Percentiles rank a stretch among this genome's conserved stretches.
Evolutionary conservation across 2,329 filamentous ascomycete genomes (phyloP).

Genomic region (Aspergillus sp.): DNA sequence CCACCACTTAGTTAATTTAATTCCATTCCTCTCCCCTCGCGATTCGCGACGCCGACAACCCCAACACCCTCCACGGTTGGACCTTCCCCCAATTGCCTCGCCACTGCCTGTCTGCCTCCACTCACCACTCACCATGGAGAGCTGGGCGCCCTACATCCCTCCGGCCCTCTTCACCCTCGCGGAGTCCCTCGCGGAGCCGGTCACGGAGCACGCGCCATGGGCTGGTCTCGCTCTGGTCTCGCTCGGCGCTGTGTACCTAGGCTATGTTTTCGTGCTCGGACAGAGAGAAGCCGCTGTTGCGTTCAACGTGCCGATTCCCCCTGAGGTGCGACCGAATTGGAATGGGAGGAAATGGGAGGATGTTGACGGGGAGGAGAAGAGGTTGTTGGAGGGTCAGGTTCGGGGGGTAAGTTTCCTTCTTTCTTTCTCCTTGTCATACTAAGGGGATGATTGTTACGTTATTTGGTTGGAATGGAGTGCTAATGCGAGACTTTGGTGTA

Average conservation of each 20-base stretch:
- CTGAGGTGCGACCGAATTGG: slow-evolving; percentile 33
- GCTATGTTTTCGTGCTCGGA: slow-evolving; percentile 31
- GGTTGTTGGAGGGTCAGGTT: slow-evolving; percentile 38
- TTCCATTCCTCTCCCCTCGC: not conserved
- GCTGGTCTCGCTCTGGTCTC: slow-evolving; percentile 30
- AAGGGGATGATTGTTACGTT: not conserved
- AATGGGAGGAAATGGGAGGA: slow-evolving; percentile 37
- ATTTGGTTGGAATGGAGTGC: not conserved
- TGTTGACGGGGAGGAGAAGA: slow-evolving; percentile 31
- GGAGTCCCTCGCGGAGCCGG: slow-evolving; percentile 18
- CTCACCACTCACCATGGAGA: slow-evolving; percentile 24
- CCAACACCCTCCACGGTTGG: too few species aligned
- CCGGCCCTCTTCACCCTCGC: slow-evolving; percentile 20
- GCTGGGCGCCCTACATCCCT: slow-evolving; percentile 22
- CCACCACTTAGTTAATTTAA: slow-evolving; percentile 7
- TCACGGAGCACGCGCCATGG: slow-evolving; percentile 21
- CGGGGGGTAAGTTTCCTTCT: slow-evolving; percentile 34
- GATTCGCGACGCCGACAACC: not conserved
- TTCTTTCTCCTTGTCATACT: not conserved
- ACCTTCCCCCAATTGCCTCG: too few species aligned
- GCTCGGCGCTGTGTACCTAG: slow-evolving; percentile 30
- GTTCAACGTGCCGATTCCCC: slow-evolving; percentile 40
- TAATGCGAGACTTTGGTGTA: slow-evolving; percentile 21
- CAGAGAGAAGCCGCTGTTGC: slow-evolving; percentile 34
- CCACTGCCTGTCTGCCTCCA: slow-evolving; percentile 14